A percentile compares a stretch with the other conserved stretches of the same genome.
Conservation (phyloP, 2,329 filamentous ascomycete genomes). For the Aspergillus jensenii region DNA sequence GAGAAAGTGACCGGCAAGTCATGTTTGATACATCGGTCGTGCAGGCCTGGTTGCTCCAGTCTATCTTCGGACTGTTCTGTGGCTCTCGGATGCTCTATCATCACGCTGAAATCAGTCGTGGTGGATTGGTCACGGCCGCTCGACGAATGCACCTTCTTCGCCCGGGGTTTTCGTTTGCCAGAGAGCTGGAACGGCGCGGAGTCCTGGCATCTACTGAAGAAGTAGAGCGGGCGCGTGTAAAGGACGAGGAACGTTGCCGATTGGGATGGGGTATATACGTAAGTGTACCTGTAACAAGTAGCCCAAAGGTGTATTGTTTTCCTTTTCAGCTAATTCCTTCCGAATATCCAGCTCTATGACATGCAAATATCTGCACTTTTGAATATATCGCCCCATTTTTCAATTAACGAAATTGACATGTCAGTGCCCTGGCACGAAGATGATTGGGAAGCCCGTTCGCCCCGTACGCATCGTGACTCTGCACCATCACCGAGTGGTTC, state of each 20-base stretch:
- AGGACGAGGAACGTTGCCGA: neutral
- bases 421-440: neutral
- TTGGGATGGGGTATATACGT: neutral
- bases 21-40: neutral
- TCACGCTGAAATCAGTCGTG: neutral
- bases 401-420: neutral
- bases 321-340: neutral
- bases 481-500: neutral
- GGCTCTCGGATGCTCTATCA: neutral
- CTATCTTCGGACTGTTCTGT: neutral
- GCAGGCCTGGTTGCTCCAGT: neutral
- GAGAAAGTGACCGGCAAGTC: neutral
- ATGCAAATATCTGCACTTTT: neutral
- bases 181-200: neutral
- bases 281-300: neutral
- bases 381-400: neutral
- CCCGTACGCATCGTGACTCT: neutral
- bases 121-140: neutral
- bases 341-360: no score
- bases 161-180: neutral
- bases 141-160: neutral
- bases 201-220: neutral
- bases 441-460: neutral
- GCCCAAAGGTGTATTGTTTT: neutral
- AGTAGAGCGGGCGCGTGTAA: neutral